Percentiles rank a stretch among this genome's conserved stretches.
phyloP scores from a whole-genome alignment of 2,329 filamentous ascomycete species.

The Ceratocystis papillata region DNA sequence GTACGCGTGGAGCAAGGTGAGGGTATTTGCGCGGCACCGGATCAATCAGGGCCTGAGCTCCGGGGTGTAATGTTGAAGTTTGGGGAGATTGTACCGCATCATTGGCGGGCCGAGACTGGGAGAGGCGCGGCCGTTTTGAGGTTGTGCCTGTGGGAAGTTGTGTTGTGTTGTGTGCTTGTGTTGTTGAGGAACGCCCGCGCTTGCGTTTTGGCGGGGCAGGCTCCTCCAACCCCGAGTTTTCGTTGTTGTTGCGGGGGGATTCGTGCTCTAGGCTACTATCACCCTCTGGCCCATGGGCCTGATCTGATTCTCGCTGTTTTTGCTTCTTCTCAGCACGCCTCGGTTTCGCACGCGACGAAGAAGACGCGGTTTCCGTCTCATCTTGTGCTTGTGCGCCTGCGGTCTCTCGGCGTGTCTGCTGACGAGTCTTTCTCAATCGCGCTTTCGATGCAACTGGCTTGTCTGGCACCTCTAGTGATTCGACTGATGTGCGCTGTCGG shows the following conservation, averaged over 20 bases:
- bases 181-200: neutral
- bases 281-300: neutral
- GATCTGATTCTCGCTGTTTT: neutral
- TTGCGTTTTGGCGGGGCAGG: neutral
- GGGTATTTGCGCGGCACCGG: slow-evolving; percentile 28
- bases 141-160: neutral
- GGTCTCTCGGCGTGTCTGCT: neutral
- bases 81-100: neutral
- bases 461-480: neutral
- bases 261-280: neutral
- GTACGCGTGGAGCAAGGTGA: slow-evolving; percentile 42
- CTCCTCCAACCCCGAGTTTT: neutral
- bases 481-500: slow-evolving; percentile 6
- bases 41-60: slow-evolving; percentile 31
- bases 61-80: neutral
- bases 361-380: neutral
- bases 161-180: too few species aligned
- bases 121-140: neutral
- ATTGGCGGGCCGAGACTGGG: neutral
- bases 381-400: neutral
- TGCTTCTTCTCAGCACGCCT: neutral
- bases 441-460: neutral
- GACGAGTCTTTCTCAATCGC: neutral
- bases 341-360: neutral
- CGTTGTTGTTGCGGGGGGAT: neutral